phyloP scores from a whole-genome alignment of 306 rosid species.

The Vicia faba region DNA sequence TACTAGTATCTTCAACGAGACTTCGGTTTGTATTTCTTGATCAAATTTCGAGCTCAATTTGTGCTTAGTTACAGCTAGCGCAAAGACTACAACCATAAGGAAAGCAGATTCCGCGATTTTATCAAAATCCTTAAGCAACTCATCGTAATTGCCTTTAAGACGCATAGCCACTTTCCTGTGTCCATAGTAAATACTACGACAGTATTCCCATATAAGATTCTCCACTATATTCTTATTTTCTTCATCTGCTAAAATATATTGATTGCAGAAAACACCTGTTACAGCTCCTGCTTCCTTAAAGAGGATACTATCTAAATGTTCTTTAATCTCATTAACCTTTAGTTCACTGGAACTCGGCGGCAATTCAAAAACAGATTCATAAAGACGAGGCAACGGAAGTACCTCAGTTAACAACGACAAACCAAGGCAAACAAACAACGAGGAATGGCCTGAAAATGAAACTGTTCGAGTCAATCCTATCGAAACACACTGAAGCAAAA shows the following conservation, averaged over 20 bases:
- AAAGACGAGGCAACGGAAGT: conserved; percentile 68
- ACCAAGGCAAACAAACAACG: conserved; percentile 63
- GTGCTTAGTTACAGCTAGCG: conserved; percentile 77
- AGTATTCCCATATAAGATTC: conserved; percentile 74
- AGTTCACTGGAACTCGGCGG: conserved; percentile 36
- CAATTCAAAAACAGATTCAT: conserved; percentile 45
- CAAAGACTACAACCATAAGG: conserved; percentile 85
- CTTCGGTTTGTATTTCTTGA: conserved; percentile 53
- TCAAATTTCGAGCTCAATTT: conserved; percentile 57
- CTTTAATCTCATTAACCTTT: conserved; percentile 53
- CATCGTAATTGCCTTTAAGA: conserved; percentile 56
- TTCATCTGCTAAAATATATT: conserved; percentile 64
- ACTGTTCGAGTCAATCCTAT: conserved; percentile 71
- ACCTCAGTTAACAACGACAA: conserved; percentile 67
- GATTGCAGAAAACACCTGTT: conserved; percentile 71
- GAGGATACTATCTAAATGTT: conserved; percentile 55
- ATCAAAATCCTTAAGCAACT: conserved; percentile 57
- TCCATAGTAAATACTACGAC: conserved; percentile 62
- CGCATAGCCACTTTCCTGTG: conserved; percentile 61
- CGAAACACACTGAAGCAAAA: conserved; percentile 67
- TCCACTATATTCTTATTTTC: conserved; percentile 61
- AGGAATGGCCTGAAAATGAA: conserved; percentile 53
- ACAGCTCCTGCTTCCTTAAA: conserved; percentile 88
- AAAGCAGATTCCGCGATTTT: conserved; percentile 87
- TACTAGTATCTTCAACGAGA: conserved; percentile 65